Percentiles rank a stretch among this genome's conserved stretches.
These are phyloP conservation scores for Elsinoe batatas DNA, from an alignment of 2,329 filamentous ascomycete genomes.

Conservation along the genomic window DNA sequence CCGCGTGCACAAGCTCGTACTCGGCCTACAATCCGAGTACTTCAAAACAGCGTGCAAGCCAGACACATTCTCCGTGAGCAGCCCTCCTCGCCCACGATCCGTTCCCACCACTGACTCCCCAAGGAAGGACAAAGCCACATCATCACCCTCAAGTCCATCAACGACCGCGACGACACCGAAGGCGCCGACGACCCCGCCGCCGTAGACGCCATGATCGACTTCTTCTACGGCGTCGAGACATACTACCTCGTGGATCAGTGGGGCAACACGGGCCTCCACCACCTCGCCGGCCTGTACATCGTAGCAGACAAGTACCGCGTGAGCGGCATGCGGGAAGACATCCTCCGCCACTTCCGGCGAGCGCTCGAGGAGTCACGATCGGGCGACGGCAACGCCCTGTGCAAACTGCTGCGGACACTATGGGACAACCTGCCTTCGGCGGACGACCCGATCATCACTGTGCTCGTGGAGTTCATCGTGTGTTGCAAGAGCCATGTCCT, in stretches of 20 bases:
- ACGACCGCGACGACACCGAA: neutral
- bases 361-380: neutral
- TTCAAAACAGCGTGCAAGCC: slow-evolving; percentile 17
- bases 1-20: slow-evolving; percentile 32
- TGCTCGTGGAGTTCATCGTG: neutral
- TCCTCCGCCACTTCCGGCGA: neutral
- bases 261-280: neutral
- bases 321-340: neutral
- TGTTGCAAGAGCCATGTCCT: neutral
- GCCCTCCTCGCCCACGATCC: neutral
- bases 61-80: slow-evolving; percentile 14
- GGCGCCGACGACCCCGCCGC: slow-evolving; percentile 1
- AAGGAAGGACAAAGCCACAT: neutral
- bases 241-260: neutral
- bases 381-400: neutral
- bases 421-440: neutral
- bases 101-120: neutral
- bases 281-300: slow-evolving; percentile 8
- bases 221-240: neutral
- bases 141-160: slow-evolving; percentile 2
- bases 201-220: slow-evolving; percentile 11
- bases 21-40: slow-evolving; percentile 34
- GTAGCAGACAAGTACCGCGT: slow-evolving; percentile 3
- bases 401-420: neutral
- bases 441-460: neutral